Evolutionary conservation across 805 yeast genomes (phyloP).

Genomic region (Saccharomycopsis synnaedendra): DNA sequence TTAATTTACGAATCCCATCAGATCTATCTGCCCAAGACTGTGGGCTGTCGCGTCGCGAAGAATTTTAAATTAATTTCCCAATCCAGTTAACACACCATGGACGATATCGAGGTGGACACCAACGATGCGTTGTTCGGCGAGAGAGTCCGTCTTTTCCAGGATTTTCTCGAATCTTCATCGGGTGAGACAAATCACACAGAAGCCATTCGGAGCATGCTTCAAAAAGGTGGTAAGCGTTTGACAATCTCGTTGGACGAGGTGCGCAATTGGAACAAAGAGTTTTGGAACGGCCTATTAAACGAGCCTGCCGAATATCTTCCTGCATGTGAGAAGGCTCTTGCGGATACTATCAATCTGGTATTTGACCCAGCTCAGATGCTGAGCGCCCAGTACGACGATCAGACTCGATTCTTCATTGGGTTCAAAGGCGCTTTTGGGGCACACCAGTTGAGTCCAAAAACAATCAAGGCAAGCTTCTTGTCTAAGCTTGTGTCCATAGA

Average conservation of each 20-base stretch:
- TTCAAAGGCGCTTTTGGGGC: slow-evolving; percentile 89
- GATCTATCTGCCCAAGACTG: too few species aligned
- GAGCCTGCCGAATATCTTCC: slow-evolving; percentile 81
- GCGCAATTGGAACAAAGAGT: slow-evolving; percentile 66
- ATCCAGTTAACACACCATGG: slow-evolving; percentile 4
- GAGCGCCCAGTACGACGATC: slow-evolving; percentile 40
- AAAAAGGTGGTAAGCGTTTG: slow-evolving; percentile 53
- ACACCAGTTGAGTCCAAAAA: slow-evolving; percentile 78
- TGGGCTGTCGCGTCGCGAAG: too few species aligned
- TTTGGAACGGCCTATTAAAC: slow-evolving; percentile 66
- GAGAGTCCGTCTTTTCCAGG: slow-evolving; percentile 80
- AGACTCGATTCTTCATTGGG: slow-evolving; percentile 60
- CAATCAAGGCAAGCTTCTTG: slow-evolving; percentile 64
- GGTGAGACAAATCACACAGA: slow-evolving; percentile 53
- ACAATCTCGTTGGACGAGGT: slow-evolving; percentile 76
- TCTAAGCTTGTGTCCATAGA: slow-evolving; percentile 81
- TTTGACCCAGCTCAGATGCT: slow-evolving; percentile 51
- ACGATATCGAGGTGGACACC: slow-evolving; percentile 5
- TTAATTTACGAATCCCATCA: too few species aligned
- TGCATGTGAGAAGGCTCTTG: slow-evolving; percentile 77
- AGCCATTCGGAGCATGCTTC: slow-evolving; percentile 62
- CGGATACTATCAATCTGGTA: slow-evolving; percentile 66
- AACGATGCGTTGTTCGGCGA: slow-evolving; percentile 52
- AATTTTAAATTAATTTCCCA: too few species aligned
- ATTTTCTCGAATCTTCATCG: slow-evolving; percentile 45